These are phyloP conservation scores for Tetradesmus obliquus DNA, from an alignment of 139 green algal genomes.

Conservation along the genomic window DNA sequence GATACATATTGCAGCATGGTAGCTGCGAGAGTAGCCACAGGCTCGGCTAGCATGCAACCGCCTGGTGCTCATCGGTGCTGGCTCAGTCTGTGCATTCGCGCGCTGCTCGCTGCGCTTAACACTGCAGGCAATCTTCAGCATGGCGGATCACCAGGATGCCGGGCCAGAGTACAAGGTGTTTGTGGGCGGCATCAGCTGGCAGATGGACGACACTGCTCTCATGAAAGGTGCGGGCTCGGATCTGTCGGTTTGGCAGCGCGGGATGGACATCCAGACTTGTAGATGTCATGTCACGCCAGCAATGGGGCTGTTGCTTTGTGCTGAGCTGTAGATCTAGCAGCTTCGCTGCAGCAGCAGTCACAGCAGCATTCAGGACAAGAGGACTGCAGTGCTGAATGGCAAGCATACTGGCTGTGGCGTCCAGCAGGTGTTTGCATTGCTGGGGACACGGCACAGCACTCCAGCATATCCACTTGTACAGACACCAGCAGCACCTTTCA, in stretches of 20 bases:
- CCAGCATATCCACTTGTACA: no score
- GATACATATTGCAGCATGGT: no score
- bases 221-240: slow-evolving; percentile 25
- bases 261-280: neutral
- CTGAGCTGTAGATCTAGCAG: neutral
- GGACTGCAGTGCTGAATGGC: no score
- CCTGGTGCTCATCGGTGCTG: neutral
- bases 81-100: neutral
- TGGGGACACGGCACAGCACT: no score
- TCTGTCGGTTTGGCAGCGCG: neutral
- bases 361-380: no score
- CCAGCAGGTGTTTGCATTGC: no score
- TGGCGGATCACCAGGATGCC: slow-evolving; percentile 1
- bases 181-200: slow-evolving; percentile 49
- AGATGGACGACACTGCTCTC: slow-evolving; percentile 43
- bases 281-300: neutral
- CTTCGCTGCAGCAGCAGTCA: neutral
- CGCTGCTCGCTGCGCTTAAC: neutral
- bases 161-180: slow-evolving; percentile 51
- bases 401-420: no score
- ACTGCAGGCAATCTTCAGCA: neutral
- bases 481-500: no score
- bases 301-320: neutral
- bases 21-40: neutral
- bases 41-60: neutral